Percentiles rank a stretch among this genome's conserved stretches.
These are phyloP conservation scores for Penicillium sp. DNA, from an alignment of 2,329 filamentous ascomycete genomes.

Conservation along the genomic window DNA sequence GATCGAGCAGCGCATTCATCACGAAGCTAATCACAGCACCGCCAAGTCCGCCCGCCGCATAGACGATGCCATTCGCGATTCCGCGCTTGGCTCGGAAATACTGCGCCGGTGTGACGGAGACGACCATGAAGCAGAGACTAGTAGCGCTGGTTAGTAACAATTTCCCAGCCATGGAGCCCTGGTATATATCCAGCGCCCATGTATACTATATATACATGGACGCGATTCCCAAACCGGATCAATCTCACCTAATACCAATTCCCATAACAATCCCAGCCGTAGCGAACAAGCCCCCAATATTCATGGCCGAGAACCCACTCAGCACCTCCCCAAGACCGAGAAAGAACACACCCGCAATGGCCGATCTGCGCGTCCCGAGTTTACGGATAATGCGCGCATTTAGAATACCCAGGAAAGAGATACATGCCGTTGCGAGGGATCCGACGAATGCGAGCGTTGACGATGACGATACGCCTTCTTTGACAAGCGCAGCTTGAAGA, in stretches of 20 bases:
- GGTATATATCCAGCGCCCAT: not conserved
- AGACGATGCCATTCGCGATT: constrained; percentile 53
- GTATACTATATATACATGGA: not conserved
- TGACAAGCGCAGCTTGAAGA: constrained; percentile 58
- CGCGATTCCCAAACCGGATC: not conserved
- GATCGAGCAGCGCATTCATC: constrained; percentile 45
- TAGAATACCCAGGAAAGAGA: constrained; percentile 54
- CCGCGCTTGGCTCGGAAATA: constrained; percentile 58
- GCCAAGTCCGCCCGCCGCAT: constrained; percentile 53
- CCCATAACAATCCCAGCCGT: constrained; percentile 52
- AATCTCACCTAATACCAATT: constrained; percentile 34
- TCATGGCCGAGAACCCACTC: constrained; percentile 49
- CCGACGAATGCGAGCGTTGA: constrained; percentile 61
- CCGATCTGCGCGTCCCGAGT: constrained; percentile 51
- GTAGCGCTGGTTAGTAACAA: not conserved
- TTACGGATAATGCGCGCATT: constrained; percentile 53
- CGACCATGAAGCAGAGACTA: constrained; percentile 46
- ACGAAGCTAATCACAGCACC: constrained; percentile 55
- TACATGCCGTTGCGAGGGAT: constrained; percentile 52
- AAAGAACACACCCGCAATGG: constrained; percentile 51
- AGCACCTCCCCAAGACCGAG: constrained; percentile 53
- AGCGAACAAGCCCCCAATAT: constrained; percentile 51
- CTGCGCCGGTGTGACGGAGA: constrained; percentile 53
- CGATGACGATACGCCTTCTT: constrained; percentile 46
- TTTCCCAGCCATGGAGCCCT: too few species aligned